These are phyloP conservation scores for Xylaria grammica DNA, from an alignment of 495 filamentous ascomycete species.

Conservation along the genomic window DNA sequence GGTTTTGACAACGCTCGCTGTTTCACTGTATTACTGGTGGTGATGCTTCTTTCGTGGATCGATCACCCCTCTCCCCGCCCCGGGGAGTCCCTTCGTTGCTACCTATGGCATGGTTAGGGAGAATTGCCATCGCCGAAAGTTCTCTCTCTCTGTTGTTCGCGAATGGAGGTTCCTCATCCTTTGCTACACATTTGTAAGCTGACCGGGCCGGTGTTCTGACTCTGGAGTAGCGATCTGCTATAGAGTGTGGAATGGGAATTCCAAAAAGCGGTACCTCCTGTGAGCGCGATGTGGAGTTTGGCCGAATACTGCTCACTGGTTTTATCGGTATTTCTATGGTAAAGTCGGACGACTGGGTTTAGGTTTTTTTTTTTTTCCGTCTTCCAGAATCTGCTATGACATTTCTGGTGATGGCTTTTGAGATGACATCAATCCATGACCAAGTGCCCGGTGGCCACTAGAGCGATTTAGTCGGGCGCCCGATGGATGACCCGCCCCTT, in stretches of 20 bases:
- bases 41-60: neutral
- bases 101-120: neutral
- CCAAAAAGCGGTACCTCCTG: constrained; percentile 3
- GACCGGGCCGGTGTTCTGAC: neutral
- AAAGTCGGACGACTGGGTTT: neutral
- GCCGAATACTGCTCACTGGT: neutral
- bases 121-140: neutral
- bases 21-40: neutral
- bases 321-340: neutral
- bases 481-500: neutral
- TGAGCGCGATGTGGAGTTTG: constrained; percentile 11
- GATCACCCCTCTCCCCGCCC: neutral
- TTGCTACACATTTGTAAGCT: constrained; percentile 1
- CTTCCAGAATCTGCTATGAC: neutral
- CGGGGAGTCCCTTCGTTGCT: neutral
- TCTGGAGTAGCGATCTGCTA: constrained; percentile 17
- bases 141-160: neutral
- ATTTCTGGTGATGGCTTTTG: neutral
- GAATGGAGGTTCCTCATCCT: no score
- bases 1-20: neutral
- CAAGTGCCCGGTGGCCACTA: neutral
- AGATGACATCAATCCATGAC: constrained; percentile 17
- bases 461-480: constrained; percentile 6
- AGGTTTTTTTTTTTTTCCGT: neutral
- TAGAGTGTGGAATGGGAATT: constrained; percentile 14